Percentiles rank a stretch among this genome's conserved stretches.
phyloP scores from a whole-genome alignment of 2,329 filamentous ascomycete species.

The Pseudogymnoascus sp. region DNA sequence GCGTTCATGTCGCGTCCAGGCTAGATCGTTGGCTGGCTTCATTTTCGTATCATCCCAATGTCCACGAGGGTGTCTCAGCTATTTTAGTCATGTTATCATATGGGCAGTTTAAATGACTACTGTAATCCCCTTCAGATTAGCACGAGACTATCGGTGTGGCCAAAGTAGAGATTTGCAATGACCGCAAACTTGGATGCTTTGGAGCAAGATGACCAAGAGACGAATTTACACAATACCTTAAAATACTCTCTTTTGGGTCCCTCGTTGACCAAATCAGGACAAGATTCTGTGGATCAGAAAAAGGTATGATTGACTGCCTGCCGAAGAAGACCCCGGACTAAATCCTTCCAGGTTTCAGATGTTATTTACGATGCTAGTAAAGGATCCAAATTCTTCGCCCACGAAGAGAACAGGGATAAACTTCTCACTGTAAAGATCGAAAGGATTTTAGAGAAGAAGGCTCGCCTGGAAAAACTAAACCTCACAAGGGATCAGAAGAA shows the following conservation, averaged over 20 bases:
- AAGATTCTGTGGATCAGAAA: slow-evolving; percentile 84
- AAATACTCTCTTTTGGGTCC: slow-evolving; percentile 88
- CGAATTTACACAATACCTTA: slow-evolving; percentile 50
- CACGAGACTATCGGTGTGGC: not conserved
- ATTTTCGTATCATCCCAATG: not conserved
- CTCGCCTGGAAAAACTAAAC: slow-evolving; percentile 66
- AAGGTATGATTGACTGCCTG: slow-evolving; percentile 44
- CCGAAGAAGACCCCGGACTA: not conserved
- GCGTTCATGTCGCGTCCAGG: not conserved
- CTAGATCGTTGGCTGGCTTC: not conserved
- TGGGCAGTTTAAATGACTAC: not conserved
- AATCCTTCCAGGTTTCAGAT: slow-evolving; percentile 62
- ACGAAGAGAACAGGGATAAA: slow-evolving; percentile 77
- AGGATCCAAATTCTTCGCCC: slow-evolving; percentile 91
- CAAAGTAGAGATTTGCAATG: slow-evolving; percentile 3
- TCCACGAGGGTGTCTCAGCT: not conserved
- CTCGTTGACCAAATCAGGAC: slow-evolving; percentile 86
- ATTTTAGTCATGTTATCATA: not conserved
- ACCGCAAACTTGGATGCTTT: not conserved
- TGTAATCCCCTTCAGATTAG: not conserved
- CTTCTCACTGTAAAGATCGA: slow-evolving; percentile 79
- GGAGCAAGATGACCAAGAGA: not conserved
- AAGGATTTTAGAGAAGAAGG: slow-evolving; percentile 66
- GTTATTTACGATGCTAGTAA: slow-evolving; percentile 96
- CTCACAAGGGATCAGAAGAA: slow-evolving; percentile 63